Conservation (phyloP, 2,329 filamentous ascomycete species). For the Sarocladium brachiariae region DNA sequence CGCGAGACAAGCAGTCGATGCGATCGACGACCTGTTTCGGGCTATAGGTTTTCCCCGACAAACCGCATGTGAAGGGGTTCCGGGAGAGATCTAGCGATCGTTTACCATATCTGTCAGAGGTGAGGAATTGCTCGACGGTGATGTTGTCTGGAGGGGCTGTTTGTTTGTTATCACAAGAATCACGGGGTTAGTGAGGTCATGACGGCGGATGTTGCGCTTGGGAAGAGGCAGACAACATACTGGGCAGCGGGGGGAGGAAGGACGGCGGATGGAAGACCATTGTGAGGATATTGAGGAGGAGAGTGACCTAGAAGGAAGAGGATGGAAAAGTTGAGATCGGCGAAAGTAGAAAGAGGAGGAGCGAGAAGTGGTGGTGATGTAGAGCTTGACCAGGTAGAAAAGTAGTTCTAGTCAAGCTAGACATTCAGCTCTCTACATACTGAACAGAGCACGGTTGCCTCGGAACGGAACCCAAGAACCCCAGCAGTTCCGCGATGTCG, state of each 20-base stretch:
- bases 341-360: neutral
- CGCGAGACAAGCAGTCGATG: conserved; percentile 52
- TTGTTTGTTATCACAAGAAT: neutral
- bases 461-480: too few relatives aligned
- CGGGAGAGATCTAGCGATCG: conserved; percentile 50
- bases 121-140: conserved; percentile 8
- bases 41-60: conserved; percentile 59
- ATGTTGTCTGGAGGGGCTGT: neutral
- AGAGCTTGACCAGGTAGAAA: neutral
- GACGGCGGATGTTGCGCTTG: neutral
- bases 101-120: conserved; percentile 45
- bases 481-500: too few relatives aligned
- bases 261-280: conserved; percentile 55
- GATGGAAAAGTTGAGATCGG: neutral
- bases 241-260: conserved; percentile 54
- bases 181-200: neutral
- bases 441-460: too few relatives aligned
- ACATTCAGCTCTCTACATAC: too few relatives aligned
- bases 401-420: too few relatives aligned
- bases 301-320: neutral
- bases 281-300: neutral
- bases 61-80: conserved; percentile 65
- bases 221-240: conserved; percentile 24
- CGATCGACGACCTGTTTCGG: conserved; percentile 54
- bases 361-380: neutral